Base-by-base conservation (phyloP, 2,329 filamentous ascomycete species). In the Aspergillus arachidicola region DNA sequence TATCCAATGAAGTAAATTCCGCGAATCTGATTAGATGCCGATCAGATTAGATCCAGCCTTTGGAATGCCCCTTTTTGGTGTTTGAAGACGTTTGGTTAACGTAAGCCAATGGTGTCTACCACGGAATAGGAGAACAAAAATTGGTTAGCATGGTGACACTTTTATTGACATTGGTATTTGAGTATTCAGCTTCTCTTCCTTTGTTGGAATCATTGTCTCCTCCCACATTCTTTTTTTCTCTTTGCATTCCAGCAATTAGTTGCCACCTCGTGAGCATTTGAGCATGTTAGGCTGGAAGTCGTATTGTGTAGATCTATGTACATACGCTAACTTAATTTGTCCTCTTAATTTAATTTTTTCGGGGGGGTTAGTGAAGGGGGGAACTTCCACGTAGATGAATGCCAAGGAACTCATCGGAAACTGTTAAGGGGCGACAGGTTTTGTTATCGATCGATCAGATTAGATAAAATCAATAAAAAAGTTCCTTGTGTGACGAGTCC, bases 21-120 rank as follows among this genome's bases (percentile, higher is more conserved):
- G 56, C 30, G 23, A 55, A 66, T 67, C 66, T 64, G 66, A 66
- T 67, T 66, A 67, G 66, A 67, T 67, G 64, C 45, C 38, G 66
- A 66, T 67, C 64, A 51, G 66, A 67, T 67, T 67, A 67, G 66
- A 67, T 67, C 26, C 32, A 7, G 32, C 6, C 5, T 19, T 45
- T 60, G 32, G 23, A 19, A 38, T 30, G 16, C 46, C 26, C 36
- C 38, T 32, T 21, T 21, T 46, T 58, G 11, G 16, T 30, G 32
- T 21, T 38, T 48, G 56, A 26, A 19, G 10, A 21, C 14, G 11
- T 34, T 12, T 28, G 7, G 51, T 36, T 54, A 23, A 51, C 26
- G 46, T 21, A 51, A 50, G 46, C 26, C 23, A 50, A 26, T 30
- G 12, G 45, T 26, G 6, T 48, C 45, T 41, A 9, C 38, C 38